Evolutionary conservation across 441 rosid species (phyloP).

Genomic region (Geranium incanum): DNA sequence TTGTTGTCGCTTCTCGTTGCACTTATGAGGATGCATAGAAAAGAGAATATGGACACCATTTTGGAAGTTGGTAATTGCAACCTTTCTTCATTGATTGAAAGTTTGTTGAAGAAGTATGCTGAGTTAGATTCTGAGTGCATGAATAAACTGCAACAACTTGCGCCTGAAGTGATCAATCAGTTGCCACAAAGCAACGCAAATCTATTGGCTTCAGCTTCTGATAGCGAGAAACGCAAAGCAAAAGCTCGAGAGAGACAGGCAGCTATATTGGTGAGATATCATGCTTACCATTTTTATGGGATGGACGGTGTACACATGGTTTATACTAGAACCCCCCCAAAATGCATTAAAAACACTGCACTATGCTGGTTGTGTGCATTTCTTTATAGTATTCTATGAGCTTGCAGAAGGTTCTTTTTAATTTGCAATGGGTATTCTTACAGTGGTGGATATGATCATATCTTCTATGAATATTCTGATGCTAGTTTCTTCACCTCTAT

Average conservation of each 20-base stretch:
- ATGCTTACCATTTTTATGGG: not conserved
- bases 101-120: conserved; percentile 63
- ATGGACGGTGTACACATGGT: not conserved
- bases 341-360: not conserved
- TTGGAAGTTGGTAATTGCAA: conserved; percentile 57
- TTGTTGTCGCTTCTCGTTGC: conserved; percentile 85
- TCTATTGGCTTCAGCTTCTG: conserved; percentile 38
- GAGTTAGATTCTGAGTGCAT: conserved; percentile 62
- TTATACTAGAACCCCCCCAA: not conserved
- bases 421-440: not conserved
- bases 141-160: conserved; percentile 59
- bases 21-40: conserved; percentile 61
- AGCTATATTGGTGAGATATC: conserved; percentile 68
- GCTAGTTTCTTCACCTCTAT: not conserved
- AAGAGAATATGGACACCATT: conserved; percentile 38
- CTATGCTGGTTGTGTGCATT: not conserved
- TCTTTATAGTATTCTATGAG: not conserved
- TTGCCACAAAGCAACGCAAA: conserved; percentile 29
- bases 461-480: not conserved
- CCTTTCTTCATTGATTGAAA: conserved; percentile 65
- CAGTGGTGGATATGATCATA: not conserved
- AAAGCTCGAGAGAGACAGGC: conserved; percentile 95
- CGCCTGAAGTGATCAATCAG: conserved; percentile 66
- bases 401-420: not conserved
- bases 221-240: conserved; percentile 74